Percentiles rank a stretch among this genome's conserved stretches.
Conservation (phyloP, 306 rosid genomes). For the Datisca glomerata region DNA sequence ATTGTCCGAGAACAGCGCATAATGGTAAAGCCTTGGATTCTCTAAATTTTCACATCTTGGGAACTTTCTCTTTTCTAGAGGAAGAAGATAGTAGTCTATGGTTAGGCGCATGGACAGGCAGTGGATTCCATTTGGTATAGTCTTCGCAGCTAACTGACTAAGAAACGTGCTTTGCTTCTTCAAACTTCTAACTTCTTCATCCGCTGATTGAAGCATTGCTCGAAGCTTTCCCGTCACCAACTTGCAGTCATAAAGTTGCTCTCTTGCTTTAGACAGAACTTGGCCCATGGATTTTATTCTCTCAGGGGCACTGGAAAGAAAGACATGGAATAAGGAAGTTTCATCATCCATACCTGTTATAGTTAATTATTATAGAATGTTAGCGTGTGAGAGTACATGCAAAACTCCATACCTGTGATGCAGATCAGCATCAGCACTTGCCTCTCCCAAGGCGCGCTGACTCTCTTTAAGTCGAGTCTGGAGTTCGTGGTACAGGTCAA, state of each 20-base stretch:
- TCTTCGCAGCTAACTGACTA: constrained; percentile 97
- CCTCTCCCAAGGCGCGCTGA: constrained; percentile 73
- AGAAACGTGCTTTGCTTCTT: constrained; percentile 95
- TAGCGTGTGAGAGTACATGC: no score
- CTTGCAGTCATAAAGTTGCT: constrained; percentile 84
- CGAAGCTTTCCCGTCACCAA: constrained; percentile 78
- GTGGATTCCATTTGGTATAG: constrained; percentile 93
- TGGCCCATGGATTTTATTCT: constrained; percentile 81
- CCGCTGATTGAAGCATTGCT: constrained; percentile 94
- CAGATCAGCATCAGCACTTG: constrained; percentile 61
- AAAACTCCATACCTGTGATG: constrained; percentile 79
- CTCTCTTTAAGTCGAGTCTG: constrained; percentile 56
- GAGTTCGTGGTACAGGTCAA: constrained; percentile 52
- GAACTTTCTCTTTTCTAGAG: constrained; percentile 71
- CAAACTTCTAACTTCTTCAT: constrained; percentile 80
- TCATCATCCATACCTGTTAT: no score
- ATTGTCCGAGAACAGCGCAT: constrained; percentile 97
- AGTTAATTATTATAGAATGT: no score
- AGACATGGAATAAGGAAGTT: constrained; percentile 10
- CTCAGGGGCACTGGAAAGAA: constrained; percentile 52
- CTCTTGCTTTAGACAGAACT: constrained; percentile 68
- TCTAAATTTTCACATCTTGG: constrained; percentile 82
- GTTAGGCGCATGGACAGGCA: constrained; percentile 95
- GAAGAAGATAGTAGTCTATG: constrained; percentile 82
- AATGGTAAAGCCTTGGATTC: constrained; percentile 74